phyloP scores from a whole-genome alignment of 306 rosid genomes.

The Rosa lucieae region DNA sequence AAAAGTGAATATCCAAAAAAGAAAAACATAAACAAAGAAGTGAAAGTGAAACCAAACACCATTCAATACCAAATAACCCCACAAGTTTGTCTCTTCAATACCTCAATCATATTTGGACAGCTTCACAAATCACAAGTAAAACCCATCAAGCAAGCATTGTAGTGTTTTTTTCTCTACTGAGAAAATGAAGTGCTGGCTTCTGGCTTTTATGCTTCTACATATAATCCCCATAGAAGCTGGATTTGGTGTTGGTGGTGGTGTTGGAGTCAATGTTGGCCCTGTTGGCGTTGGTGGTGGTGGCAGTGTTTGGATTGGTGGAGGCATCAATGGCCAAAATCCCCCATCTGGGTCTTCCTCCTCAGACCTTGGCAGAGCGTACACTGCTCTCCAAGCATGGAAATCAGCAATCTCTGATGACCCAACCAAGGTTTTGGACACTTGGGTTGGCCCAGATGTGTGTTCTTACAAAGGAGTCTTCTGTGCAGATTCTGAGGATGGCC shows the following conservation, averaged over 20 bases:
- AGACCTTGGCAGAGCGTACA: conserved; percentile 52
- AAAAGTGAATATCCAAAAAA: conserved; percentile 6
- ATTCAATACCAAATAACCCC: conserved; percentile 44
- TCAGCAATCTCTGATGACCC: conserved; percentile 87
- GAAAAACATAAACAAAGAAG: conserved; percentile 12
- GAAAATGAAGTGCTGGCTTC: conserved; percentile 58
- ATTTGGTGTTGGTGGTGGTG: conserved; percentile 32
- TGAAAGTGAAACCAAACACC: conserved; percentile 4
- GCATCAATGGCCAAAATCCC: conserved; percentile 37
- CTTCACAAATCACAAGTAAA: conserved; percentile 37
- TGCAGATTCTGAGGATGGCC: conserved; percentile 40
- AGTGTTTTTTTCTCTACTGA: conserved; percentile 23
- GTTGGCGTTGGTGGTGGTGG: conserved; percentile 29
- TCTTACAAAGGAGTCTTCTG: conserved; percentile 90
- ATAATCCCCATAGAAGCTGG: conserved; percentile 35
- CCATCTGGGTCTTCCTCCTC: conserved; percentile 51
- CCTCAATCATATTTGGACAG: conserved; percentile 41
- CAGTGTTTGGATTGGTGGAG: conserved; percentile 69
- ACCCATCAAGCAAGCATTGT: conserved; percentile 26
- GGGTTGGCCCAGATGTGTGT: conserved; percentile 86
- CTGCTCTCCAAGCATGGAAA: conserved; percentile 90
- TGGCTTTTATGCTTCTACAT: conserved; percentile 39
- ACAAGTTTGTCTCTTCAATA: conserved; percentile 51
- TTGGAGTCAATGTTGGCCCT: conserved; percentile 26
- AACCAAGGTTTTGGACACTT: conserved; percentile 45